Evolutionary conservation across 805 yeast species (phyloP).

Genomic region (Wickerhamomyces strasburgensis): DNA sequence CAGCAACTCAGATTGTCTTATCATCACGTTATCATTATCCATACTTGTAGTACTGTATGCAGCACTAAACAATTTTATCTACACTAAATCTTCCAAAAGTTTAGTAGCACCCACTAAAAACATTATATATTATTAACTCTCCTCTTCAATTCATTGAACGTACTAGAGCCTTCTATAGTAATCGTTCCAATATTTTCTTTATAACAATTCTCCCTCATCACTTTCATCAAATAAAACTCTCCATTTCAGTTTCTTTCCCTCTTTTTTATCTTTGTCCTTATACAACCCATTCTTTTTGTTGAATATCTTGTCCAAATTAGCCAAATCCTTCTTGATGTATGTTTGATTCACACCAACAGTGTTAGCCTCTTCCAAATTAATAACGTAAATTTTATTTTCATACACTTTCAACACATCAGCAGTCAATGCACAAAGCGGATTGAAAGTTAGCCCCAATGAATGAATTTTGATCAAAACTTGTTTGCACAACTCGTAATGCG

Average conservation of each 20-base stretch:
- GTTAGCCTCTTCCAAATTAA: constrained; percentile 23
- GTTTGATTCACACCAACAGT: background rate
- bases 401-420: constrained; percentile 17
- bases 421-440: constrained; percentile 14
- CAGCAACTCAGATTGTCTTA: too few relatives aligned
- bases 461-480: constrained; percentile 18
- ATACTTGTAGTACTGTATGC: too few relatives aligned
- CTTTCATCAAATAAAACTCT: background rate
- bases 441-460: constrained; percentile 17
- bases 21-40: too few relatives aligned
- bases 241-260: background rate
- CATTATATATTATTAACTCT: too few relatives aligned
- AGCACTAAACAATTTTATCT: too few relatives aligned
- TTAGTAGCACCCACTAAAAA: too few relatives aligned
- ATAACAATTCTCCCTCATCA: background rate
- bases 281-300: too few relatives aligned
- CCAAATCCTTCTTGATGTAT: constrained; percentile 13
- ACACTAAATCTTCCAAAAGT: too few relatives aligned
- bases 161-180: too few relatives aligned
- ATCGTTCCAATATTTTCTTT: too few relatives aligned
- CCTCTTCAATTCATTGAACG: too few relatives aligned
- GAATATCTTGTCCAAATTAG: constrained; percentile 14
- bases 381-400: constrained; percentile 17
- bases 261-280: background rate
- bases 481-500: constrained; percentile 15